Evolutionary conservation across 2,329 filamentous ascomycete species (phyloP).

Genomic region (Paradendryphiella salina): DNA sequence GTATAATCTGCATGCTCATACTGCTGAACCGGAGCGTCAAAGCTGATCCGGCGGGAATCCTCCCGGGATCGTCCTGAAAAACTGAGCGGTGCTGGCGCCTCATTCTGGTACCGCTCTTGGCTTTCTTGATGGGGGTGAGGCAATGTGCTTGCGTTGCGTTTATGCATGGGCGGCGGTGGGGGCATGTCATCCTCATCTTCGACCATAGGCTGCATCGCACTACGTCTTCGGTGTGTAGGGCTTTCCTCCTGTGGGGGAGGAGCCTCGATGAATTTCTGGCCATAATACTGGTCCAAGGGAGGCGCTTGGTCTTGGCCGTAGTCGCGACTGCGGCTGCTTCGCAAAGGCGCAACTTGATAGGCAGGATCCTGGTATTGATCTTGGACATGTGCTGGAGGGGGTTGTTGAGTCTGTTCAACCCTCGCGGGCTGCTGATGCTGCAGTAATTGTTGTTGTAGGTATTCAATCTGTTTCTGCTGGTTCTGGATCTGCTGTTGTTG

Average conservation of each 20-base stretch:
- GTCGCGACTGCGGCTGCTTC: slow-evolving; percentile 35
- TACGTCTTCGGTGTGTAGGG: slow-evolving; percentile 52
- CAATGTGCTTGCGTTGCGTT: slow-evolving; percentile 40
- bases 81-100: slow-evolving; percentile 43
- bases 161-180: slow-evolving; percentile 47
- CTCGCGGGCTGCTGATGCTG: slow-evolving; percentile 24
- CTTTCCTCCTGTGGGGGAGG: slow-evolving; percentile 46
- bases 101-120: slow-evolving; percentile 28
- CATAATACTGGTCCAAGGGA: slow-evolving; percentile 40
- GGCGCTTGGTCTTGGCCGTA: slow-evolving; percentile 29
- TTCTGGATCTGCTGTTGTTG: slow-evolving; percentile 15
- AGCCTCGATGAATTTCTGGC: slow-evolving; percentile 38
- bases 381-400: slow-evolving; percentile 21
- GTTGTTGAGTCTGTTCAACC: slow-evolving; percentile 13
- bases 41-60: slow-evolving; percentile 26
- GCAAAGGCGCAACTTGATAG: slow-evolving; percentile 42
- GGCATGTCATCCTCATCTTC: slow-evolving; percentile 63
- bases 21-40: slow-evolving; percentile 33
- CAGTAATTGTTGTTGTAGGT: slow-evolving; percentile 16
- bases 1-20: slow-evolving; percentile 32
- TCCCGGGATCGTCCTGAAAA: slow-evolving; percentile 33
- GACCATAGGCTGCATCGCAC: slow-evolving; percentile 63
- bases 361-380: slow-evolving; percentile 36
- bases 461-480: slow-evolving; percentile 18
- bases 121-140: slow-evolving; percentile 32